Base-by-base conservation (phyloP, 2,329 filamentous ascomycete species). In the Paramyrothecium sp. region DNA sequence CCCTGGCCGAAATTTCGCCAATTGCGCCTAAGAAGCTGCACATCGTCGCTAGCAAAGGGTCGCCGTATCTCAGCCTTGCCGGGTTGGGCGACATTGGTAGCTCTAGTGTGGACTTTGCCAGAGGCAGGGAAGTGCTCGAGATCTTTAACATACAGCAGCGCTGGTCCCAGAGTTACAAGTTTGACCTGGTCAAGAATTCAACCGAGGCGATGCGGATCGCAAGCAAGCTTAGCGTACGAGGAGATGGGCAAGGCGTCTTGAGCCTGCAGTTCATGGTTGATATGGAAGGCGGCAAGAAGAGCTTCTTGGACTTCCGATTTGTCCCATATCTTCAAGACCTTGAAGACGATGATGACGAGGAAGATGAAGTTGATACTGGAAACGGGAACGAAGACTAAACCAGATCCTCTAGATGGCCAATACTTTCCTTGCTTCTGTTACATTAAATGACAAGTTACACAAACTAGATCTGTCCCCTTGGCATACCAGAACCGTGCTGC, bases 241-340 rank as follows among this genome's bases (percentile, higher is more conserved):
- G 92, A 0, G 95, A 99, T 73, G 81, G 84, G 2, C 91, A 97
- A 70, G 94, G 95, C 0, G 94, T 99, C 30, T 74, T 99, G 62
- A 97, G 91, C 73, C 76, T 98, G 71, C 95, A 99, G 69, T 97
- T 98, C 67, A 95, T 99, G 89, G 89, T 99, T 17, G 92, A 97
- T 69, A 81, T 93, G 47, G 91, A 95, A 60, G 83, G 84, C 7
- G 82, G 84, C 5, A 80, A 81, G 22, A 79, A 87, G 44, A 90
- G 87, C 65, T 96, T 94, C 74, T 81, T 95, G 22, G 90, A 95
- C 71, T 96, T 94, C 71, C 81, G 89, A 20, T 91, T 95, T 69
- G 88, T 96, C 57, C 91, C 91, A 17, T 88, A 87, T 55, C 79
- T 82, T 17, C 82, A 84, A 21, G 83, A 89, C 47, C 87, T 86